A percentile compares a stretch with the other conserved stretches of the same genome.
phyloP scores from a whole-genome alignment of 352 stramenopile species.

The Phytopythium oedochilum region DNA sequence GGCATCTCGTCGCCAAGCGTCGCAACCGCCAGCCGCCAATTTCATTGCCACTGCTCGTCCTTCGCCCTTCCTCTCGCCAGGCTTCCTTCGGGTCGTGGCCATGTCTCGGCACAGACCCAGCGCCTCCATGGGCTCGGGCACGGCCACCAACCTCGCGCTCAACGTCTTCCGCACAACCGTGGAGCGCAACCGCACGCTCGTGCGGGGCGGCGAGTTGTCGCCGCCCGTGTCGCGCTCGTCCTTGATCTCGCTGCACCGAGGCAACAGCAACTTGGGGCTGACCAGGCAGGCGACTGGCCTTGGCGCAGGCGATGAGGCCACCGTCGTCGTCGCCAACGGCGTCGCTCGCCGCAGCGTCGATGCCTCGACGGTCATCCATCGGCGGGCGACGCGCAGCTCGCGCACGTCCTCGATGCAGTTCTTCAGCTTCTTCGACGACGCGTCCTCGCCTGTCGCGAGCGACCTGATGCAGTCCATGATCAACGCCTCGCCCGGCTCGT shows the following conservation, averaged over 20 bases:
- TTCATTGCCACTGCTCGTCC: neutral
- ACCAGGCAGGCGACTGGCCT: neutral
- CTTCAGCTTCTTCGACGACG: conserved; percentile 3
- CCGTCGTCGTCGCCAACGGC: neutral
- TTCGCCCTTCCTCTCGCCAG: too few species aligned
- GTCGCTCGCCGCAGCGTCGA: neutral
- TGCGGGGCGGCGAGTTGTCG: conserved; percentile 10
- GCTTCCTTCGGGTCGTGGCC: neutral
- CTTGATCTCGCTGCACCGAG: neutral
- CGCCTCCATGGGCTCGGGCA: conserved; percentile 12
- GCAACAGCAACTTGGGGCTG: neutral
- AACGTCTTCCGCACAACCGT: conserved; percentile 27
- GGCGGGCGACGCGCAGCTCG: neutral
- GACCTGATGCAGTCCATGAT: conserved; percentile 39
- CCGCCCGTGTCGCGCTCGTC: conserved; percentile 8
- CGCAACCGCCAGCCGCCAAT: too few species aligned
- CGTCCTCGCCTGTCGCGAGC: conserved; percentile 7
- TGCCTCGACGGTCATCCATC: neutral
- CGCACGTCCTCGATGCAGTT: neutral
- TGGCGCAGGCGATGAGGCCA: neutral
- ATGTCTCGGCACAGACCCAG: neutral
- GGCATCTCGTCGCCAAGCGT: neutral
- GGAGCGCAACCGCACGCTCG: conserved; percentile 26
- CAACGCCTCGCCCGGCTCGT: conserved; percentile 34
- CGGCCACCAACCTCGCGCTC: conserved; percentile 28